These are phyloP conservation scores for Cucurbita ficifolia DNA, from an alignment of 306 rosid species.

Conservation along the genomic window DNA sequence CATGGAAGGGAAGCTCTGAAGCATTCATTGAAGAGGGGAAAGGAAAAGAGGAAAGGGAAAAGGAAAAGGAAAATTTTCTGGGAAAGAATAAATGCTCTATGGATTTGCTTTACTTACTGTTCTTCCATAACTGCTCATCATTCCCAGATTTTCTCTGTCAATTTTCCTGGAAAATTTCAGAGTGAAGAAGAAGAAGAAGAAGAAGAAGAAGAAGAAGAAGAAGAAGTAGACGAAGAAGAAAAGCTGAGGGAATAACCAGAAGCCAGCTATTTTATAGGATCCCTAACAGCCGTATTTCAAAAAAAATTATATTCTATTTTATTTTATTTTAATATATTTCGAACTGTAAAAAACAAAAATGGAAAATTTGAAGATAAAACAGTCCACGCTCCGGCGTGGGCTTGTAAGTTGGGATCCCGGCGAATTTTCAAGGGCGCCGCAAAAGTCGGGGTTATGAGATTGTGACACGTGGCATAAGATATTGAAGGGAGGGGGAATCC, in stretches of 20 bases:
- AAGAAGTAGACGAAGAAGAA: background rate
- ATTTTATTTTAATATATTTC: background rate
- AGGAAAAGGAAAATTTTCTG: background rate
- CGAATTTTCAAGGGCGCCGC: constrained; percentile 23
- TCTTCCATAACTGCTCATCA: background rate
- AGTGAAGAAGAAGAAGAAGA: background rate
- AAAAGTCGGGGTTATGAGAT: background rate
- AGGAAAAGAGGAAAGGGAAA: background rate
- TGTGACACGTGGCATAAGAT: constrained; percentile 13
- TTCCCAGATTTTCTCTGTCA: background rate
- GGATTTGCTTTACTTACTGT: background rate
- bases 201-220: background rate
- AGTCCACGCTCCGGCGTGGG: background rate
- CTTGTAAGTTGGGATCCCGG: background rate
- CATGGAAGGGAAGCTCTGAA: background rate
- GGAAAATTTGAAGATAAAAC: background rate
- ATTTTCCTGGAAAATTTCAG: background rate
- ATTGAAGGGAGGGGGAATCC: background rate
- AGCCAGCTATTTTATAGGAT: constrained; percentile 43
- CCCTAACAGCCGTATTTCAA: constrained; percentile 17
- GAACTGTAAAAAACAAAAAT: background rate
- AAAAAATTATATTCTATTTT: background rate
- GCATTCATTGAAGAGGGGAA: background rate
- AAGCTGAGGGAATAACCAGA: constrained; percentile 3
- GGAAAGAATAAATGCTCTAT: constrained; percentile 4